These are phyloP conservation scores for Knufia petricola DNA, from an alignment of 2,329 filamentous ascomycete species.

Conservation along the genomic window DNA sequence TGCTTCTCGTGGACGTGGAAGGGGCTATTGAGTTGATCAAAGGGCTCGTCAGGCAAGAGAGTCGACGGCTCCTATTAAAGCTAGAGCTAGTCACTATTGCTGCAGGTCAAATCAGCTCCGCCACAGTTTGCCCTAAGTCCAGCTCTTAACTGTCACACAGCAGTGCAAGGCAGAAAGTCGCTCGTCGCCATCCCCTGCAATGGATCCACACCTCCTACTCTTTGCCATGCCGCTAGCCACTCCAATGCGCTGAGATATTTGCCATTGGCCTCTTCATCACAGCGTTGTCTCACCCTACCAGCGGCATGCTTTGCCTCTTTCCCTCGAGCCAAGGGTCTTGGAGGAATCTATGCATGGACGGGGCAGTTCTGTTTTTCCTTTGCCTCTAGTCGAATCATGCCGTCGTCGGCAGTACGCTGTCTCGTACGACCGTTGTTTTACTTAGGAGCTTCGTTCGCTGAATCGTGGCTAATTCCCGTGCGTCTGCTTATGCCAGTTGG, in stretches of 20 bases:
- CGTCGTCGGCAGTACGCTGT: neutral
- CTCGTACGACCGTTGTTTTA: too few relatives aligned
- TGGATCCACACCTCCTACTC: neutral
- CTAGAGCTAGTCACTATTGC: too few relatives aligned
- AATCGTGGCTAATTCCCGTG: too few relatives aligned
- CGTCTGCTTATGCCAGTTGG: too few relatives aligned
- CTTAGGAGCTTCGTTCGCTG: too few relatives aligned
- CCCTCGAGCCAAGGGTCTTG: neutral
- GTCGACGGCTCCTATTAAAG: too few relatives aligned
- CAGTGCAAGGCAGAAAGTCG: constrained; percentile 1
- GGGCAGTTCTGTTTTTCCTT: neutral
- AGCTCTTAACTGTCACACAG: neutral
- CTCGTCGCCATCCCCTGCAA: neutral
- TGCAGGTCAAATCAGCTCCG: too few relatives aligned
- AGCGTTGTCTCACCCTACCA: constrained; percentile 1
- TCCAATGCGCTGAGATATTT: neutral
- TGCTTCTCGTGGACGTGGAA: too few relatives aligned
- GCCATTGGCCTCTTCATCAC: neutral
- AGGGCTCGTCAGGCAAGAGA: too few relatives aligned
- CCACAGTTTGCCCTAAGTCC: neutral
- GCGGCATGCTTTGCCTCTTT: neutral
- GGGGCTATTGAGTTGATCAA: too few relatives aligned
- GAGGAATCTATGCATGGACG: neutral
- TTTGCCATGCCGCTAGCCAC: neutral
- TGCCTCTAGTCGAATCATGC: neutral